Base-by-base conservation (phyloP, 352 stramenopile species). In the Phytopythium ostracodes region DNA sequence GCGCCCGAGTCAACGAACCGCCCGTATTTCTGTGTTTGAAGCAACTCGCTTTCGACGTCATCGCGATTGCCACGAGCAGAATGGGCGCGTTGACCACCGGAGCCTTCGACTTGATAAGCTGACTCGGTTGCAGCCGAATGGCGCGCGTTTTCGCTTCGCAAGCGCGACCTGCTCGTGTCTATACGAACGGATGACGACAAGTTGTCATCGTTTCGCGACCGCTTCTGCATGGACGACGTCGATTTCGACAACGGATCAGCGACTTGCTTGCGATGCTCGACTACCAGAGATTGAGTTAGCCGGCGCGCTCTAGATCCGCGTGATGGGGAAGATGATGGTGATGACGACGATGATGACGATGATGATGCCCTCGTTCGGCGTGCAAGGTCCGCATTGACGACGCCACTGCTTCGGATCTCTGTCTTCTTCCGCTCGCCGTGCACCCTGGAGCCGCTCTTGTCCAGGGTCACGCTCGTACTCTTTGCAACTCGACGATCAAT, bases 21-120 rank as follows among this genome's bases (percentile, higher is more conserved):
- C 10, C 73, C 73, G 25, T 82, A 82, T 22, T 54, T 66, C 27
- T 75, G 70, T 5, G 77, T 86, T 51, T 72, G 52, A 20, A 81
- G 56, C 20, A 81, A 52, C 17, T 75, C 66, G 20, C 46, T 63
- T 40, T 66, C 68, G 5, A 5, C 27, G 17, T 44, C 40, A 17
- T 38, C 22, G 22, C 40, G 25, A 2, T 43, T 18, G 2, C 6
- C n/a, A 6, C 15, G 29, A 36, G 1, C 14, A 22, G 17, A 8
- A 17, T 4, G 9, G 2, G 18, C 29, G n/a, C 51, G 51, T 20
- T n/a, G 25, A 38, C 24, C 25, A 24, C 27, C 18, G 7, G 47
- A 31, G 47, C 4, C 47, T 54, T 12, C 8, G 25, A 15, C 7
- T 14, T 2, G 27, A 4, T 9, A 27, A 22, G 25, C 8, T 25